phyloP scores from a whole-genome alignment of 768 basidiomycete genomes.

The Amyloporia xantha region DNA sequence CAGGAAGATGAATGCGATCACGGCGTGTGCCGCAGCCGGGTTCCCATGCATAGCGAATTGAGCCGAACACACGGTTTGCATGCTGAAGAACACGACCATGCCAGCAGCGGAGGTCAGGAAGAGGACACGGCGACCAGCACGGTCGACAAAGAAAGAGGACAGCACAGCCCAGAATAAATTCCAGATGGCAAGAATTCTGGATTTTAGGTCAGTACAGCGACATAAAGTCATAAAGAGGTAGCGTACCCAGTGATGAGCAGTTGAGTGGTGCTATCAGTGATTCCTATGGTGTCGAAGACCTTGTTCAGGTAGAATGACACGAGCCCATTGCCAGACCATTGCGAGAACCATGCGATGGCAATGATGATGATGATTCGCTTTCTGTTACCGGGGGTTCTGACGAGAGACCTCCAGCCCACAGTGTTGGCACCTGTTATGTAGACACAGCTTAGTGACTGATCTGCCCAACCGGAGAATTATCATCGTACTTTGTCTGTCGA shows the following conservation, averaged over 20 bases:
- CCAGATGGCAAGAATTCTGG: constrained; percentile 69
- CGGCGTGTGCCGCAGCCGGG: constrained; percentile 50
- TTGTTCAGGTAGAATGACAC: constrained; percentile 77
- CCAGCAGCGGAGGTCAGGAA: constrained; percentile 54
- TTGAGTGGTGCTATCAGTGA: constrained; percentile 53
- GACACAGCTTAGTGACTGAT: neutral
- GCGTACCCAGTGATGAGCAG: constrained; percentile 69
- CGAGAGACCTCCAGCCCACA: constrained; percentile 64
- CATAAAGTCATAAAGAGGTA: neutral
- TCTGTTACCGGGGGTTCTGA: constrained; percentile 63
- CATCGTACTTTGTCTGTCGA: constrained; percentile 43
- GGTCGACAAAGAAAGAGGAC: constrained; percentile 58
- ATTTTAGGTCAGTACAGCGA: neutral
- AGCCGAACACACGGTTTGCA: constrained; percentile 64
- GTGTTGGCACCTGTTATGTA: constrained; percentile 39
- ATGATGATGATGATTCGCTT: constrained; percentile 72
- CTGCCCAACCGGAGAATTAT: neutral
- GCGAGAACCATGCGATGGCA: constrained; percentile 77
- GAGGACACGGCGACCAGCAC: constrained; percentile 60
- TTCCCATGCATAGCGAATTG: constrained; percentile 39
- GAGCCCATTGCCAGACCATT: constrained; percentile 83
- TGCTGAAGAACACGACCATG: constrained; percentile 61
- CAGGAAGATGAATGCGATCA: constrained; percentile 81
- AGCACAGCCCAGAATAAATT: constrained; percentile 58
- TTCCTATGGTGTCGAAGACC: constrained; percentile 64